phyloP scores from a whole-genome alignment of 352 stramenopile species.

The Phytophthora pseudosyringae region DNA sequence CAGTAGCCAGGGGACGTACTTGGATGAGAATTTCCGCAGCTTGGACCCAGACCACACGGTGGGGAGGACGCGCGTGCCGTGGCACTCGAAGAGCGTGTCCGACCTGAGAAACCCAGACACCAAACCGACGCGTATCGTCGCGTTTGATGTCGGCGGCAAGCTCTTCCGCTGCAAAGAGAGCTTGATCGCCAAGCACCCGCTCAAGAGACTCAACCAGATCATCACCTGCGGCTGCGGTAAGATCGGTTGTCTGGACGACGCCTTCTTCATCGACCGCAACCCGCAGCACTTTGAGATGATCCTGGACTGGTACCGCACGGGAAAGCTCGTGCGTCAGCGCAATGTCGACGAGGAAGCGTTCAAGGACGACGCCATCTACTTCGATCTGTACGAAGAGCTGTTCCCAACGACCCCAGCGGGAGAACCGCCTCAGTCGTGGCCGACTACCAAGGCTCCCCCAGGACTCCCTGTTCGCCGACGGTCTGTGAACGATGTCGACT shows the following conservation, averaged over 20 bases:
- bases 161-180: conserved; percentile 74
- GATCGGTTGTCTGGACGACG: conserved; percentile 45
- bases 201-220: conserved; percentile 68
- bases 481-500: conserved; percentile 42
- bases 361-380: conserved; percentile 68
- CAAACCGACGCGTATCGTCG: conserved; percentile 28
- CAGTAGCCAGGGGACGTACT: conserved; percentile 25
- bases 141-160: conserved; percentile 74
- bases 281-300: conserved; percentile 75
- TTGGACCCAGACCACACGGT: conserved; percentile 31
- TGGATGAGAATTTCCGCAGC: conserved; percentile 22
- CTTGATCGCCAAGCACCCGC: conserved; percentile 62
- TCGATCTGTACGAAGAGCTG: conserved; percentile 69
- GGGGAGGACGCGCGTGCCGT: conserved; percentile 32
- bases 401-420: conserved; percentile 35
- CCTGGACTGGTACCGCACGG: conserved; percentile 80
- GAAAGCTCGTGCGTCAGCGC: conserved; percentile 45
- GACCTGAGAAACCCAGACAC: conserved; percentile 17
- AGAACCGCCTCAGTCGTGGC: conserved; percentile 22
- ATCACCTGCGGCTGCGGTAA: conserved; percentile 62
- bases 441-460: conserved; percentile 14
- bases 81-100: conserved; percentile 39
- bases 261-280: conserved; percentile 80
- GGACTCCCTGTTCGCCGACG: conserved; percentile 26
- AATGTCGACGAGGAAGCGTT: conserved; percentile 56